Evolutionary conservation across 495 filamentous ascomycete species (phyloP).

Genomic region (Neurospora cerealis): DNA sequence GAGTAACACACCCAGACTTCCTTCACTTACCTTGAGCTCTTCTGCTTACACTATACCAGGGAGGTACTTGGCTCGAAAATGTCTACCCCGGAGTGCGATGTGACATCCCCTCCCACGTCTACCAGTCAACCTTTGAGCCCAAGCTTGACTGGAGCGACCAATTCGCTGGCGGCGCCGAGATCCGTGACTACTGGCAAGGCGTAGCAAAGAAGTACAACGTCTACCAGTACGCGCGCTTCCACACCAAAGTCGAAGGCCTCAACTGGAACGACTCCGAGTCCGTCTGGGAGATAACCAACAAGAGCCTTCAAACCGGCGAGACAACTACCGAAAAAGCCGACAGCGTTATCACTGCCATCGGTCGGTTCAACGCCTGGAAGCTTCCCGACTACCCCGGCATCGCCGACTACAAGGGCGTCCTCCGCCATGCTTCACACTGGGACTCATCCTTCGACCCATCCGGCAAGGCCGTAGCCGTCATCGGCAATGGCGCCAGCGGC

Average conservation of each 20-base stretch:
- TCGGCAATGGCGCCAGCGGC: constrained; percentile 49
- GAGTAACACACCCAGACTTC: constrained; percentile 1
- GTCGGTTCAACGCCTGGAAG: constrained; percentile 46
- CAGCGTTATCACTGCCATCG: constrained; percentile 46
- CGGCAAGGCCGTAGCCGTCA: constrained; percentile 42
- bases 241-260: constrained; percentile 41
- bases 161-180: constrained; percentile 55
- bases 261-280: constrained; percentile 42
- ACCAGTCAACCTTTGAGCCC: constrained; percentile 55
- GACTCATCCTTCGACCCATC: constrained; percentile 40
- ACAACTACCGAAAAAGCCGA: constrained; percentile 28
- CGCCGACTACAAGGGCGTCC: constrained; percentile 43
- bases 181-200: constrained; percentile 53
- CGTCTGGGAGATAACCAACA: constrained; percentile 40
- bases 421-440: constrained; percentile 42
- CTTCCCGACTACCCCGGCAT: constrained; percentile 48
- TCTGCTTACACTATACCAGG: constrained; percentile 18
- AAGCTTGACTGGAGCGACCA: constrained; percentile 58
- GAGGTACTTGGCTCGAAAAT: constrained; percentile 67
- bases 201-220: constrained; percentile 53
- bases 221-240: constrained; percentile 41
- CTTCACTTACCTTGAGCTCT: background rate
- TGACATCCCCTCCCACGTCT: constrained; percentile 64
- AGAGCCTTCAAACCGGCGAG: constrained; percentile 22
- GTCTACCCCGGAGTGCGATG: constrained; percentile 59